Base-by-base conservation (phyloP, 2,329 filamentous ascomycete species). In the Hypoxylon sp. region DNA sequence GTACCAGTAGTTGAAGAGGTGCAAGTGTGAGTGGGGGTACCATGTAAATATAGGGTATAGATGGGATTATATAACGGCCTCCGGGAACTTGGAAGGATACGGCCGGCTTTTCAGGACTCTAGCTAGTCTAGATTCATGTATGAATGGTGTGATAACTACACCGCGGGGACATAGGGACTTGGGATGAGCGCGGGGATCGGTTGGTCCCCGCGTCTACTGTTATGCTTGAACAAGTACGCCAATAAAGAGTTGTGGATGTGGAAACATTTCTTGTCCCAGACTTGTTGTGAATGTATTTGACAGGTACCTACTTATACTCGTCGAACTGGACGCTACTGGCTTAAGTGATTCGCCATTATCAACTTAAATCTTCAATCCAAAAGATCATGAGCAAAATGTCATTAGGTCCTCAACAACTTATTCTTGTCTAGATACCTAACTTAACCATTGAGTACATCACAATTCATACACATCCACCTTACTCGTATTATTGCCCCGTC, bases 101-200 rank as follows among this genome's bases (percentile, higher is more conserved):
- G 22, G 35, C 17, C 26, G 57, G 42, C 46, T 22, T 57, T 24
- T 46, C 24, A 17, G 39, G 31, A 33, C 51, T 67, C 69, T 71
- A 71, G 69, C 69, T 69, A 71, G 69, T 65, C 69, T 71, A 71
- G 63, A 64, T 50, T 60, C 63, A 69, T 66, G 65, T 66, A 65
- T 58, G 68, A 59, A 8, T 13, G 42, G 46, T 26, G 63, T 67
- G 46, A 46, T 52, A 44, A 57, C 17, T 19, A 35, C 48, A 48
- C 55, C 42, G 47, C 42, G 31, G 10, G 48, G 39, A 11, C 8
- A 5, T 22, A 8, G 17, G 29, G 17, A 31, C 8, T 46, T 50
- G 29, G 24, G 22, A 17, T 54, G 59, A 33, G 63, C 57, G 58
- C 26, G 47, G 53, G 47, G 60, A 47, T 58, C 57, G 51, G 37